phyloP scores from a whole-genome alignment of 139 green algal genomes.

The Diplosphaera chodatii region DNA sequence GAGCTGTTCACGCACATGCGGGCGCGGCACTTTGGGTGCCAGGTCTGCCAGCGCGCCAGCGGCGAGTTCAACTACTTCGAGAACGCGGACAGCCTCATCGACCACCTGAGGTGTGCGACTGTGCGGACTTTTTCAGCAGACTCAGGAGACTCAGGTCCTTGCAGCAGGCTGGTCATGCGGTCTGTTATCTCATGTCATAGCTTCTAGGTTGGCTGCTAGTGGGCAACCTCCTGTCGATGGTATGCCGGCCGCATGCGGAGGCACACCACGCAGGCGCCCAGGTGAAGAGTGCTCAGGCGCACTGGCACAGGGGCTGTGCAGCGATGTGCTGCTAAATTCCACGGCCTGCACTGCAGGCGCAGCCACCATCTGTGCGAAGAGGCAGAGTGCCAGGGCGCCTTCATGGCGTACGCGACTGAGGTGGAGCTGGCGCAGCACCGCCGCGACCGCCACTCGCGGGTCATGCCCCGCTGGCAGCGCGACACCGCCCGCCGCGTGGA shows the following conservation, averaged over 20 bases:
- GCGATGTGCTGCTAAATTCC: too few relatives aligned
- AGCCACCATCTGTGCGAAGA: slow-evolving; percentile 56
- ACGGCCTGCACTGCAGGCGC: slow-evolving; percentile 16
- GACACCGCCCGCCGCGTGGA: slow-evolving; percentile 37
- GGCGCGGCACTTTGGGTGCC: slow-evolving; percentile 66
- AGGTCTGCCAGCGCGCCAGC: slow-evolving; percentile 45
- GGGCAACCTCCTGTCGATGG: too few relatives aligned
- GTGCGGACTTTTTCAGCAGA: too few relatives aligned
- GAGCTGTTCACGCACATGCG: slow-evolving; percentile 51
- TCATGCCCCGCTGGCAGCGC: slow-evolving; percentile 56
- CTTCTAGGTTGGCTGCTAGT: too few relatives aligned
- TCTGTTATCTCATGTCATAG: too few relatives aligned
- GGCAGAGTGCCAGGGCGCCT: slow-evolving; percentile 46
- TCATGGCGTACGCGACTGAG: slow-evolving; percentile 56
- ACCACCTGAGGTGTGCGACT: slow-evolving; percentile 27
- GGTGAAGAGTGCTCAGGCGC: too few relatives aligned
- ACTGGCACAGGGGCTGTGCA: too few relatives aligned
- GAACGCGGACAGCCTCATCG: slow-evolving; percentile 11
- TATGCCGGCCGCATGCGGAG: too few relatives aligned
- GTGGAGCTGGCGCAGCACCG: slow-evolving; percentile 53
- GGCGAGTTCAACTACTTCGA: slow-evolving; percentile 33
- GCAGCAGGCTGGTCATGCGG: too few relatives aligned
- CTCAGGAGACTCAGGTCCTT: too few relatives aligned
- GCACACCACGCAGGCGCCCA: too few relatives aligned
- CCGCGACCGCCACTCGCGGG: slow-evolving; percentile 28